Evolutionary conservation across 208 protist species (phyloP), one percentile per base, ranked within the genome.

Genomic region (Tritrichomonas foetus): DNA sequence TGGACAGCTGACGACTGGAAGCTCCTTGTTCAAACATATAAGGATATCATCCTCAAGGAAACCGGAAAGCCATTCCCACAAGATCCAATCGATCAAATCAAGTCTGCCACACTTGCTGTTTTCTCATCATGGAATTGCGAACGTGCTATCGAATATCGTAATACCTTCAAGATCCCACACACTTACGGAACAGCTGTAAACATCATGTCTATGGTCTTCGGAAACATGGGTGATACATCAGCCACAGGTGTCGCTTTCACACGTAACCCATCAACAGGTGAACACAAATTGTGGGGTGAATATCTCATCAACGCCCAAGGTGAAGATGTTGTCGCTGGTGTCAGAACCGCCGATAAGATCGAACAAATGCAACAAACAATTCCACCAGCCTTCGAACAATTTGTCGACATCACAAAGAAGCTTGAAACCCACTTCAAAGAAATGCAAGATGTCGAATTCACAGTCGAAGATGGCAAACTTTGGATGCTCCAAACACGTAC

Each of bases 61-160:
- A 89, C 78, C 53, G 78, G 47, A 44, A 53, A 57, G 9, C n/a
- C 33, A 36, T 89, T 89, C 78, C 78, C 78, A 89, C 78, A 89
- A 49, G 47, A 89, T 47, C 78, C 78, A 89, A 57, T 89, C 30
- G 78, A 89, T 14, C 78, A 89, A 30, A 20, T 89, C 39, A 33
- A 57, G 16, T 39, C 27, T 14, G 20, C 78, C 9, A 89, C 47
- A 57, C 20, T 57, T 5, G 47, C 41, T 57, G 47, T 89, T n/a
- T 89, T 89, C 30, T 57, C 41, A 53, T 89, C 78, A 20, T 57
- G 74, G 74, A 82, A 82, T 39, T 82, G 74, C 74, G 74, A 82
- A 41, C 33, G 74, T 50, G 74, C 74, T 50, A 82, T 82, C 16
- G 74, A 44, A 30, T 82, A 82, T 39, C 74, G 74, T 50, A 82